Evolutionary conservation across 2,329 filamentous ascomycete species (phyloP).

Genomic region (Aureobasidium sp.): DNA sequence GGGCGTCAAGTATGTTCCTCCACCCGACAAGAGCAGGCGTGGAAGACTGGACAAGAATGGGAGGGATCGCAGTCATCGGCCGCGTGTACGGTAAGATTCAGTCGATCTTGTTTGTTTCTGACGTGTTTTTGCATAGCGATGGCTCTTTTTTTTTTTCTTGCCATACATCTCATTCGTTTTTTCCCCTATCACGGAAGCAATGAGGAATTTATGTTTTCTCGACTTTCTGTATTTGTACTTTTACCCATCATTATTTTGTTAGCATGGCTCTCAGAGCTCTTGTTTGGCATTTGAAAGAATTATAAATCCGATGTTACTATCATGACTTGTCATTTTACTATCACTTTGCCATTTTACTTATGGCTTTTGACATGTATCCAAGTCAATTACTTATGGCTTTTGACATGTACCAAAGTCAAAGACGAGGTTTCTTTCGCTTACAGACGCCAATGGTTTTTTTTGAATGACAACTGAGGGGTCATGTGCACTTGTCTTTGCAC

Average conservation of each 20-base stretch:
- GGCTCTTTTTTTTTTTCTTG: not conserved
- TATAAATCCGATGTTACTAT: not conserved
- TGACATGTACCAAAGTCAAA: no score
- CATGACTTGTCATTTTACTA: no score
- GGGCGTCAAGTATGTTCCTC: slow-evolving; percentile 29
- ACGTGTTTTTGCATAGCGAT: not conserved
- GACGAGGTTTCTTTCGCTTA: no score
- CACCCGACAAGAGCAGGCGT: slow-evolving; percentile 24
- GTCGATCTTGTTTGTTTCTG: not conserved
- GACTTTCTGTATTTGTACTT: not conserved
- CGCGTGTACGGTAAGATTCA: slow-evolving; percentile 11
- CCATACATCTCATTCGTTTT: not conserved
- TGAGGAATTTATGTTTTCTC: not conserved
- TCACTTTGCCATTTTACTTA: not conserved
- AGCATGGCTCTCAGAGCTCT: not conserved
- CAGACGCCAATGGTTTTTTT: no score
- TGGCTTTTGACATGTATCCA: no score
- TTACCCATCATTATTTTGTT: not conserved
- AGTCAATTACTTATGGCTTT: no score
- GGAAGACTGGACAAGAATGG: slow-evolving; percentile 30
- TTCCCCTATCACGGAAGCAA: not conserved
- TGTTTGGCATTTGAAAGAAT: not conserved
- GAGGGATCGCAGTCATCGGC: slow-evolving; percentile 30
- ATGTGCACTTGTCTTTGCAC: no score
- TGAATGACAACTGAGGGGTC: no score